phyloP scores from a whole-genome alignment of 306 rosid genomes.

The cucumber (Cucumis sativus) region DNA sequence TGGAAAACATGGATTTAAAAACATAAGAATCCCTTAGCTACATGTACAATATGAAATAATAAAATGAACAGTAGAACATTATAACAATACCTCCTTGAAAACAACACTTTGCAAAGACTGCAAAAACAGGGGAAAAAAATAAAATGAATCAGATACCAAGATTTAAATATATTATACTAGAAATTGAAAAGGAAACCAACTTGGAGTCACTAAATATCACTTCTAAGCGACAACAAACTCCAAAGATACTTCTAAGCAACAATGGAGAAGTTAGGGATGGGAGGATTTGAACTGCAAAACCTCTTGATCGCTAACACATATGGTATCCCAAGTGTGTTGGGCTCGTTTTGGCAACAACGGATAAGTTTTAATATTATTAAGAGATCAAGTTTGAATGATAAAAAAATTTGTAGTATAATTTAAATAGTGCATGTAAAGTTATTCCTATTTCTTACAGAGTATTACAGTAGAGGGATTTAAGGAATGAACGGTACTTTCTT shows the following conservation, averaged over 20 bases:
- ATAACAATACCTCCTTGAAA: slow-evolving; percentile 72
- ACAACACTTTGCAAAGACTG: slow-evolving; percentile 99
- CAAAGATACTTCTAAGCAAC: too few relatives aligned
- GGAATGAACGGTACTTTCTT: background rate
- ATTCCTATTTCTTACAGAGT: background rate
- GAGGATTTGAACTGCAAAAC: too few relatives aligned
- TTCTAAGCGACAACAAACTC: background rate
- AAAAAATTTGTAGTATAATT: background rate
- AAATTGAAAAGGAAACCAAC: background rate
- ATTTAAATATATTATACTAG: background rate
- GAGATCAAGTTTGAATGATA: background rate
- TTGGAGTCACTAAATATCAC: background rate
- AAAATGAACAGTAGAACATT: background rate
- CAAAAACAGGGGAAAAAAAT: slow-evolving; percentile 21
- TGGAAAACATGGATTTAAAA: background rate
- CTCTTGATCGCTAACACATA: too few relatives aligned
- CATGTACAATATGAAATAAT: background rate
- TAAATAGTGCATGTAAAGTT: background rate
- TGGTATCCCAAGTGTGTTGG: too few relatives aligned
- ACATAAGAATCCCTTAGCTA: background rate
- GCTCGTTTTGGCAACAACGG: too few relatives aligned
- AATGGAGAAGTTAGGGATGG: too few relatives aligned
- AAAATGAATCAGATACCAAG: slow-evolving; percentile 22
- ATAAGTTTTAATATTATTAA: background rate
- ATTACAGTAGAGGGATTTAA: background rate